Evolutionary conservation across 208 protist genomes (phyloP).

Genomic region (Vickermania spadyakhi): DNA sequence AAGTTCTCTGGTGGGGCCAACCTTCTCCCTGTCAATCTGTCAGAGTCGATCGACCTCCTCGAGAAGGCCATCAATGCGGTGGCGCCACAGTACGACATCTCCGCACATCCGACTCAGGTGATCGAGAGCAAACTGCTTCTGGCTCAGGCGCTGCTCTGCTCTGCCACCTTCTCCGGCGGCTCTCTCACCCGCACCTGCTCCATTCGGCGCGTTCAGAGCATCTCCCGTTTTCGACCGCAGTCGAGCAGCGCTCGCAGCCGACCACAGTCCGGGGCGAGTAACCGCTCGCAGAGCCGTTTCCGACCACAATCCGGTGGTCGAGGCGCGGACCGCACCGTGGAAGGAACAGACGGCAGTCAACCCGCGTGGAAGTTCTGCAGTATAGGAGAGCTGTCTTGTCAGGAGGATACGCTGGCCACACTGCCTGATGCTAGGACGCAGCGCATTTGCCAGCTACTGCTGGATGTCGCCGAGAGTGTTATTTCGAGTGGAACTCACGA

Average conservation of each 20-base stretch:
- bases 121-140: slow-evolving; percentile 44
- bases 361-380: background rate
- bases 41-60: background rate
- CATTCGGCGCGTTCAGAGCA: background rate
- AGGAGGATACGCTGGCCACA: slow-evolving; percentile 2
- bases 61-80: slow-evolving; percentile 26
- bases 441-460: slow-evolving; percentile 11
- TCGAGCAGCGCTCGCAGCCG: background rate
- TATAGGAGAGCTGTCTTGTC: background rate
- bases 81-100: slow-evolving; percentile 38
- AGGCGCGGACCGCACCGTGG: background rate
- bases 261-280: slow-evolving; percentile 3
- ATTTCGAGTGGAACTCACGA: slow-evolving; percentile 52
- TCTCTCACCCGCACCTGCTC: background rate
- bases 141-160: slow-evolving; percentile 24
- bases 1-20: background rate
- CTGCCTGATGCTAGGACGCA: background rate
- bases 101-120: slow-evolving; percentile 37
- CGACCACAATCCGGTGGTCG: background rate
- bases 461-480: slow-evolving; percentile 24
- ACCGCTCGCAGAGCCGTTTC: background rate
- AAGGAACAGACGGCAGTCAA: background rate
- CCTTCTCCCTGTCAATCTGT: background rate
- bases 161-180: background rate
- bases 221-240: background rate